Conservation (phyloP, 257 asterid species). For the Misopates orontium region DNA sequence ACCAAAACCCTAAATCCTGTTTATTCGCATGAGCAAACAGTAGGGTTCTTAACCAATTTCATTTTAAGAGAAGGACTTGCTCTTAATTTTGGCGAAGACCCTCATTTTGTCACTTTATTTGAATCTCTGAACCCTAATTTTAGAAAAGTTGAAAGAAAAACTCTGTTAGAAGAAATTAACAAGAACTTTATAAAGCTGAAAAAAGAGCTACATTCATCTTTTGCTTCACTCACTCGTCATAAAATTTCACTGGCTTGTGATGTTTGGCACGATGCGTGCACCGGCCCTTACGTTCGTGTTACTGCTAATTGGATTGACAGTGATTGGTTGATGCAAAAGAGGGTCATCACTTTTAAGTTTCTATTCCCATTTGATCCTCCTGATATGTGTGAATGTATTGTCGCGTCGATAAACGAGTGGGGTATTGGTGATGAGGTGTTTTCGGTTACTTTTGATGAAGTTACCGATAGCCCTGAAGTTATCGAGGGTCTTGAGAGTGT, state of each 20-base stretch:
- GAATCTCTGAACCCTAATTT: conserved; percentile 5
- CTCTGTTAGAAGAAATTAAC: conserved; percentile 10
- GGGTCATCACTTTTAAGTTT: conserved; percentile 13
- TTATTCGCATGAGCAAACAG: too few species aligned
- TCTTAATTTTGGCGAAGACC: background rate
- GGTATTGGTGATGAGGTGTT: conserved; percentile 12
- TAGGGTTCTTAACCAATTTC: too few species aligned
- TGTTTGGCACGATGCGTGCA: conserved; percentile 14
- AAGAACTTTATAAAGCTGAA: background rate
- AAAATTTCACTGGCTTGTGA: conserved; percentile 18
- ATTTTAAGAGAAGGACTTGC: background rate
- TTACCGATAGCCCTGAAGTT: background rate
- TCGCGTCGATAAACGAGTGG: background rate
- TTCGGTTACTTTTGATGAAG: conserved; percentile 21
- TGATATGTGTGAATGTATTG: background rate
- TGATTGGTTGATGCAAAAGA: conserved; percentile 25
- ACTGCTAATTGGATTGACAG: conserved; percentile 25
- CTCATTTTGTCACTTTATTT: background rate
- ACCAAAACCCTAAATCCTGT: too few species aligned
- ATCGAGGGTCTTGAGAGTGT: background rate
- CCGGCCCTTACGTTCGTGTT: background rate
- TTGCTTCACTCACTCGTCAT: background rate
- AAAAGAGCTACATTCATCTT: background rate
- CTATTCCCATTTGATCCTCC: too few species aligned
- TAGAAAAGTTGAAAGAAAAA: background rate